Conservation (phyloP, 169 alveolate genomes). For the Cryptosporidium sp. region DNA sequence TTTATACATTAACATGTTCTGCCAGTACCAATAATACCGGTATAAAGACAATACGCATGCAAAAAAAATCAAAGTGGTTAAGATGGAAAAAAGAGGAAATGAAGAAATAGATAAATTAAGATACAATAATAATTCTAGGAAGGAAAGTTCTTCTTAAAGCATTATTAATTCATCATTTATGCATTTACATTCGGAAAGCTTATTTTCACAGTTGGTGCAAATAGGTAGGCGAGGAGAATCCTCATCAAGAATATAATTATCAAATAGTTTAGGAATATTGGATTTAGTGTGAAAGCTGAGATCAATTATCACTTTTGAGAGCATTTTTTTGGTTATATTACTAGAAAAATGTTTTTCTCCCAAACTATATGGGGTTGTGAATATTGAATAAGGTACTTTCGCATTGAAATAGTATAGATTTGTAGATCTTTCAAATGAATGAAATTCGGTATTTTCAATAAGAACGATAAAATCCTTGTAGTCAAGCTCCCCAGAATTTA, state of each 20-base stretch:
- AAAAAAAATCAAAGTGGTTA: not conserved
- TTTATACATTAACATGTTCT: not conserved
- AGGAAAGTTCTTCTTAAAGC: not conserved
- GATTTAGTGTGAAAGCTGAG: slow-evolving; percentile 36
- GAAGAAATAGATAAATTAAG: not conserved
- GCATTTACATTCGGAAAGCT: slow-evolving; percentile 18
- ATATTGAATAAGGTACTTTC: slow-evolving; percentile 36
- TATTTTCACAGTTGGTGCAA: slow-evolving; percentile 20
- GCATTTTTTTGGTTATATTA: not conserved
- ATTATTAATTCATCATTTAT: slow-evolving; percentile 2
- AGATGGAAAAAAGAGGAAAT: not conserved
- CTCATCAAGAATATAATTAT: not conserved
- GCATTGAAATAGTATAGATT: slow-evolving; percentile 39
- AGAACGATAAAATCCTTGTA: slow-evolving; percentile 8
- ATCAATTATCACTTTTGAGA: slow-evolving; percentile 15
- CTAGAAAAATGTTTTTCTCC: slow-evolving; percentile 14
- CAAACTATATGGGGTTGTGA: slow-evolving; percentile 32
- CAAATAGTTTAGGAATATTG: slow-evolving; percentile 46
- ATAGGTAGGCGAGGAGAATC: not conserved
- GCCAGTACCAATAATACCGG: not conserved
- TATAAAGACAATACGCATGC: slow-evolving; percentile 37
- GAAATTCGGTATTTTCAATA: slow-evolving; percentile 49
- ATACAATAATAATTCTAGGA: not conserved
- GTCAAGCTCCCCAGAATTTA: not conserved
- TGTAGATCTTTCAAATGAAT: slow-evolving; percentile 56